phyloP scores from a whole-genome alignment of 2,329 filamentous ascomycete species.

The Aspergillus pseudonomiae region DNA sequence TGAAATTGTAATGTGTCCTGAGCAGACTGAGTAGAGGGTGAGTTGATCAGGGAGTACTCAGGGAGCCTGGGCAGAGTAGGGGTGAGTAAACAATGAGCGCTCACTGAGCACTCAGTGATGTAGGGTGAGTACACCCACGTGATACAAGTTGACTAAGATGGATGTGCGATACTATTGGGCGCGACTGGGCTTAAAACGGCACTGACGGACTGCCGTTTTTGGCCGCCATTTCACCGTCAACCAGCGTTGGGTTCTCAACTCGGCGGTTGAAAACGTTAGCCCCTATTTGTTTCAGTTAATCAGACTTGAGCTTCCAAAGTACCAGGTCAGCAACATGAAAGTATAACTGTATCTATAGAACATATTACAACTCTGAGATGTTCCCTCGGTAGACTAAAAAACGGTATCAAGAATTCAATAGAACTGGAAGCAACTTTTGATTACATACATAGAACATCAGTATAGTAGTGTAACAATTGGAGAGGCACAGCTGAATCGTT shows the following conservation, averaged over 20 bases:
- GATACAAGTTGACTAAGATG: background rate
- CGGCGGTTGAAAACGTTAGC: too few species aligned
- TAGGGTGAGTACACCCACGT: background rate
- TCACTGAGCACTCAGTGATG: background rate
- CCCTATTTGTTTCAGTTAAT: too few species aligned
- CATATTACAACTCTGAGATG: too few species aligned
- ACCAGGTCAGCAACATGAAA: too few species aligned
- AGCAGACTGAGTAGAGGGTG: background rate
- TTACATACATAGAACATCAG: too few species aligned
- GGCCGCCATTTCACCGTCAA: background rate
- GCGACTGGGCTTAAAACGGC: background rate
- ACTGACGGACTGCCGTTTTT: background rate
- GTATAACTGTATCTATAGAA: too few species aligned
- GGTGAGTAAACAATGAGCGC: background rate
- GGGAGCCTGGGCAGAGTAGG: background rate
- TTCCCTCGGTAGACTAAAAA: too few species aligned
- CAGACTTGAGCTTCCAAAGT: too few species aligned
- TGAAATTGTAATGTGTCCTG: background rate
- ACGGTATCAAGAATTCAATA: too few species aligned
- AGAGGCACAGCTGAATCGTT: too few species aligned
- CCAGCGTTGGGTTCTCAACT: constrained; percentile 1
- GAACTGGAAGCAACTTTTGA: too few species aligned
- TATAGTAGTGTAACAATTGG: too few species aligned
- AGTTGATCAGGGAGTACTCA: background rate
- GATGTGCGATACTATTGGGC: background rate